Evolutionary conservation across 257 asterid species (phyloP), one percentile per base, ranked within the genome.

Genomic region (Dorcoceras hygrometricum): DNA sequence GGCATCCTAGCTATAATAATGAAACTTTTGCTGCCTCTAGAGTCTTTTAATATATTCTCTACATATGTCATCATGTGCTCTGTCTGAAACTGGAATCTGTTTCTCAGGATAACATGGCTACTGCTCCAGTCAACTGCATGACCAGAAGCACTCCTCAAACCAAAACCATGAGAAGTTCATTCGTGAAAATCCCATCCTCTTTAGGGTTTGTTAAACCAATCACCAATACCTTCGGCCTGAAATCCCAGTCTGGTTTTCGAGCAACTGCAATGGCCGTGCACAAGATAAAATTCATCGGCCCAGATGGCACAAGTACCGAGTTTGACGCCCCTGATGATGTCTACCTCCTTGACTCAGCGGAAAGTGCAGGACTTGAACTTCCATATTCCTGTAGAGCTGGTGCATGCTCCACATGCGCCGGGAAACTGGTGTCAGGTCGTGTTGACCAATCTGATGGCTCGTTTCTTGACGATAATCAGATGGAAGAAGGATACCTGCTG

Each of bases 361-460:
- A 82, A 62, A 48, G 14, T 0, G 83, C 79, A 0, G 87, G 85
- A 6, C 0, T 79, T 3, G 85, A 77, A 9, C 60, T 82, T 50
- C 84, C 84, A 0, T 82, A 79, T 62, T 79, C 81, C 4, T 82
- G 84, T 51, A 57, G 83, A 23, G 81, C 84, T 0, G 84, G 87
- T 16, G 6, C 87, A 4, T 82, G 87, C 73, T 63, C 77, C 2
- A 74, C 84, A 22, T 79, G 84, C 57, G 76, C 82, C 0, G 87
- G 79, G 1, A 68, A 72, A 23, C 6, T 82, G 43, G 73, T 54
- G 24, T 65, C 76, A 0, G 87, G 85, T 2, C 16, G 64, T 3
- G 82, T 79, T 1, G 81, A 82, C 72, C 83, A 82, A 48, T 79
- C 87, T 0, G 85, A 79, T 12, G 81, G 83, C 9, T 65, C 84